Percentiles rank a stretch among this genome's conserved stretches.
These are phyloP conservation scores for Dictyostelium citrinum DNA, from an alignment of 78 protist genomes.

Conservation along the genomic window DNA sequence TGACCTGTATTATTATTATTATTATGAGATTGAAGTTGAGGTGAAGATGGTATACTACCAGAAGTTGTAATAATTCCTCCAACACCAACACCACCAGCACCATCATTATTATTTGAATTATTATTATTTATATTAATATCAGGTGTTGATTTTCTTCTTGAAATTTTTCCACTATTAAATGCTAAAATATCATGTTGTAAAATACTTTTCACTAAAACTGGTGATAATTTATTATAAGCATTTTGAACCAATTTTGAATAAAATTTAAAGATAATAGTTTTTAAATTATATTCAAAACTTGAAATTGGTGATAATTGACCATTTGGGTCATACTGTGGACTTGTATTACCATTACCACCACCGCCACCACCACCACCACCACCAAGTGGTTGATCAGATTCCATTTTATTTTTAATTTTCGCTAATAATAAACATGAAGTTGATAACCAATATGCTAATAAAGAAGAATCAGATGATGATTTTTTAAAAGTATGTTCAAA, in stretches of 20 bases:
- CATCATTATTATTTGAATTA: not conserved
- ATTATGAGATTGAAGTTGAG: not conserved
- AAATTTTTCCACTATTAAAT: constrained; percentile 56
- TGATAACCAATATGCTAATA: constrained; percentile 61
- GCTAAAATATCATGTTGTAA: constrained; percentile 63
- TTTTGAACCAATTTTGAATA: constrained; percentile 43
- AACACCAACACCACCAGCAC: not conserved
- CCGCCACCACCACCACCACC: not conserved
- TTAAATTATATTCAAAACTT: constrained; percentile 50
- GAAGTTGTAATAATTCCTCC: not conserved
- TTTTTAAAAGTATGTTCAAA: constrained; percentile 38
- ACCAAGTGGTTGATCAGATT: not conserved
- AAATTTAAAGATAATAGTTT: constrained; percentile 52
- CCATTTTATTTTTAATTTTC: constrained; percentile 28
- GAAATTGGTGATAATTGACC: constrained; percentile 46
- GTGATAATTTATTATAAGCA: constrained; percentile 40
- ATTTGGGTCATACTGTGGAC: not conserved
- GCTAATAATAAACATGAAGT: constrained; percentile 38
- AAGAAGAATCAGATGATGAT: not conserved
- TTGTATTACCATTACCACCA: not conserved
- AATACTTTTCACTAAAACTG: constrained; percentile 12
- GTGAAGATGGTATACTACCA: not conserved
- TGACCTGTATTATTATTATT: not conserved
- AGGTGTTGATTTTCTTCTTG: constrained; percentile 41
- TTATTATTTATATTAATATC: not conserved